Percentiles rank a stretch among this genome's conserved stretches.
Conservation (phyloP, 257 asterid species). For the Ballota nigra region DNA sequence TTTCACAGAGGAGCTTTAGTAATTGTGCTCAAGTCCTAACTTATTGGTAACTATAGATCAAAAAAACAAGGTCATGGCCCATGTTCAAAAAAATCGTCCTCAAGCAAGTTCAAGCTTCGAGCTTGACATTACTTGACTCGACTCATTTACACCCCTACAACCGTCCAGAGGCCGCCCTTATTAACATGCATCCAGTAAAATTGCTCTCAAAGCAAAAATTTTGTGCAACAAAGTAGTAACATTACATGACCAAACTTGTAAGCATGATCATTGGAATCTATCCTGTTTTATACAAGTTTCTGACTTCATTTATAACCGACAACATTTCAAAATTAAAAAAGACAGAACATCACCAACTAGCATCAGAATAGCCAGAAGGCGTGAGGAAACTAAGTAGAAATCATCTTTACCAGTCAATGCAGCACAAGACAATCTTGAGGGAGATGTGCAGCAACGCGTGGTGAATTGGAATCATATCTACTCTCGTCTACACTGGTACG, state of each 20-base stretch:
- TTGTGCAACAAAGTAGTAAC: not conserved
- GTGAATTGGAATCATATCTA: conserved; percentile 27
- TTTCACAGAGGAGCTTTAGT: too few relatives aligned
- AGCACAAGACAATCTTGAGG: conserved; percentile 47
- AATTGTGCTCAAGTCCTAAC: too few relatives aligned
- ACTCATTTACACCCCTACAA: not conserved
- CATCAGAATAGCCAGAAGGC: not conserved
- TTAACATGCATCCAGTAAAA: not conserved
- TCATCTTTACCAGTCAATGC: conserved; percentile 26
- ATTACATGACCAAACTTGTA: not conserved
- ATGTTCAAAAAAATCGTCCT: too few relatives aligned
- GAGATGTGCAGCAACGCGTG: conserved; percentile 35
- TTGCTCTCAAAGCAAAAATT: not conserved
- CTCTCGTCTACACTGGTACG: conserved; percentile 22
- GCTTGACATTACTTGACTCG: too few relatives aligned
- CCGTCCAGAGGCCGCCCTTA: not conserved
- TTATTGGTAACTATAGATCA: too few relatives aligned
- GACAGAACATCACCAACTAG: not conserved
- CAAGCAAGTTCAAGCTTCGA: too few relatives aligned
- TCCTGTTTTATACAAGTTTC: not conserved
- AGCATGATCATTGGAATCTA: not conserved
- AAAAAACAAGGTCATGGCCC: too few relatives aligned
- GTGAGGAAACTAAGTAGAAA: not conserved
- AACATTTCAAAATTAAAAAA: not conserved
- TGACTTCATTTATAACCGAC: not conserved